A percentile compares a stretch with the other conserved stretches of the same genome.
These are phyloP conservation scores for Xylariaceae sp. DNA, from an alignment of 2,329 filamentous ascomycete genomes.

Conservation along the genomic window DNA sequence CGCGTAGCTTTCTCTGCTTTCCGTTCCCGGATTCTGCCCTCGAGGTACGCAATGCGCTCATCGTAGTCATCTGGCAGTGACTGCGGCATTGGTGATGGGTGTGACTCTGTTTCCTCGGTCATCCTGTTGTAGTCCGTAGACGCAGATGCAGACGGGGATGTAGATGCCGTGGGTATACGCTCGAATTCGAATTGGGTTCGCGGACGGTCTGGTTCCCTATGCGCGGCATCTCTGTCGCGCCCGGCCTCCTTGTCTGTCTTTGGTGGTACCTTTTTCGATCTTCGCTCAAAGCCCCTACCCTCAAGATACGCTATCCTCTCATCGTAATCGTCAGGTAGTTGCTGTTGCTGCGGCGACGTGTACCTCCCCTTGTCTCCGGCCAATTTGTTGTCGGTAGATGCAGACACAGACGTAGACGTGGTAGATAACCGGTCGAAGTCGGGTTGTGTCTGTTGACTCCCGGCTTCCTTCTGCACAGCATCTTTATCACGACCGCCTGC, in stretches of 20 bases:
- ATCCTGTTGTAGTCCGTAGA: constrained; percentile 24
- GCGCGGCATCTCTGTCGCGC: neutral
- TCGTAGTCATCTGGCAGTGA: constrained; percentile 30
- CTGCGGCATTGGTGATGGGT: constrained; percentile 24
- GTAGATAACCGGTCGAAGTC: neutral
- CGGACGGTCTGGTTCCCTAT: neutral
- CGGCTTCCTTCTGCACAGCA: neutral
- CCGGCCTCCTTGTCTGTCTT: constrained; percentile 34
- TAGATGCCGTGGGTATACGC: neutral
- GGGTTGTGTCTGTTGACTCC: neutral
- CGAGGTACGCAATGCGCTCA: constrained; percentile 41
- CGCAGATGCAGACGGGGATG: neutral
- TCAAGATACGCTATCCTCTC: neutral
- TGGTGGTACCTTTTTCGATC: neutral
- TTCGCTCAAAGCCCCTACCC: neutral
- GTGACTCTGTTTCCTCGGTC: constrained; percentile 37
- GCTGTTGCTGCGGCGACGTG: constrained; percentile 25
- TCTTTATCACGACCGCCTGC: constrained; percentile 5
- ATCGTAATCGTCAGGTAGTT: neutral
- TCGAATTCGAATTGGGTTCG: neutral
- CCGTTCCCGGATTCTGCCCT: constrained; percentile 36
- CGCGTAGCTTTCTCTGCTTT: constrained; percentile 38
- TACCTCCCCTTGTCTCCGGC: constrained; percentile 36
- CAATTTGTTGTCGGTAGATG: constrained; percentile 8
- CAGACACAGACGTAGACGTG: neutral